phyloP scores from a whole-genome alignment of 148 eudicot species.

The Heliamphora exappendiculata region DNA sequence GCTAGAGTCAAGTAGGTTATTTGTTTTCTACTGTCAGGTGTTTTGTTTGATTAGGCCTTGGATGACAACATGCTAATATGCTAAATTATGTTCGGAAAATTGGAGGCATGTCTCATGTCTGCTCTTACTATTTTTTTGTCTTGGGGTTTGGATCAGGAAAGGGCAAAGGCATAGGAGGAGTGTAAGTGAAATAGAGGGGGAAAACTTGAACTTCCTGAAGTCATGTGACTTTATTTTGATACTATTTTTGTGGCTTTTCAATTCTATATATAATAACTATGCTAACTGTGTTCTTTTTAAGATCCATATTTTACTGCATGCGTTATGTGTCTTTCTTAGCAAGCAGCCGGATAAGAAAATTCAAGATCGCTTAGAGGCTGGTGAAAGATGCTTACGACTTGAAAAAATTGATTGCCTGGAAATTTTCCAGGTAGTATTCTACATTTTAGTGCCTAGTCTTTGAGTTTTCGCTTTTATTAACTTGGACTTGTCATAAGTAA shows the following conservation, averaged over 20 bases:
- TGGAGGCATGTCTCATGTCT: neutral
- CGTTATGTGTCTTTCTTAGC: constrained; percentile 32
- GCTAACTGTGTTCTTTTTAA: neutral
- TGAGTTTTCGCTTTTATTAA: neutral
- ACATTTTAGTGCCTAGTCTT: neutral
- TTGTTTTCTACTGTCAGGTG: neutral
- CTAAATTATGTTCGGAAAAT: constrained; percentile 1
- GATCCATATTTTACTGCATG: constrained; percentile 3
- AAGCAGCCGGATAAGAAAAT: constrained; percentile 93
- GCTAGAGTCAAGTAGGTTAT: neutral
- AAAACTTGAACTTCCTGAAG: constrained; percentile 69
- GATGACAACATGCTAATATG: too few relatives aligned
- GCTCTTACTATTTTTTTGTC: constrained; percentile 7
- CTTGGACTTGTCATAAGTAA: constrained; percentile 41
- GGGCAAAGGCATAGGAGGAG: constrained; percentile 75
- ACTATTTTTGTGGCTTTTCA: constrained; percentile 10
- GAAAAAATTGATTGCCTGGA: constrained; percentile 86
- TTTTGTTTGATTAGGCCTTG: too few relatives aligned
- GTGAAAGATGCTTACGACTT: constrained; percentile 85
- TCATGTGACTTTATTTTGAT: constrained; percentile 95
- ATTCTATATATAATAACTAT: constrained; percentile 4
- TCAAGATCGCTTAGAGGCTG: constrained; percentile 86
- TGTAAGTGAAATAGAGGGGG: constrained; percentile 48
- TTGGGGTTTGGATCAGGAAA: constrained; percentile 44
- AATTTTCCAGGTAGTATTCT: constrained; percentile 63